Conservation (phyloP, 495 filamentous ascomycete species). For the Usnea hakonensis region DNA sequence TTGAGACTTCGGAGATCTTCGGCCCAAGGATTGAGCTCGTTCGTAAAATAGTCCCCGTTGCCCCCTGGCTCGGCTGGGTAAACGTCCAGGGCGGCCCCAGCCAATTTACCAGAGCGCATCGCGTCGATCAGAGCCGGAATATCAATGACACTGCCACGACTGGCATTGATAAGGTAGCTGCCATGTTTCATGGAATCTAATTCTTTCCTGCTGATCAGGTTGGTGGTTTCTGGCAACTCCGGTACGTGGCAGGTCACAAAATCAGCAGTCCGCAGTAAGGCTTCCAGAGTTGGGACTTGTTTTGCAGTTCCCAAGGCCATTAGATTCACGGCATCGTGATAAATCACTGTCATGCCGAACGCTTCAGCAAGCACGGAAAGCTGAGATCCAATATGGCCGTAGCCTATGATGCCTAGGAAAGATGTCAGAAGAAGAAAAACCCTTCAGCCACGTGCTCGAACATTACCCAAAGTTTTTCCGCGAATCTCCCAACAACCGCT, state of each 20-base stretch:
- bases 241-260: constrained; percentile 94
- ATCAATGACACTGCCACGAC: constrained; percentile 87
- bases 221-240: constrained; percentile 81
- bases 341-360: constrained; percentile 96
- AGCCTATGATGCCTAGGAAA: constrained; percentile 74
- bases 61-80: constrained; percentile 89
- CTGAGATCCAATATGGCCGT: constrained; percentile 96
- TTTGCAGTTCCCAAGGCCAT: constrained; percentile 86
- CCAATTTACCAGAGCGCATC: constrained; percentile 80
- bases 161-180: constrained; percentile 92
- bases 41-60: constrained; percentile 92
- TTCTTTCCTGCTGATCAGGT: constrained; percentile 73
- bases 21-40: constrained; percentile 76
- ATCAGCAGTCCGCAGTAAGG: constrained; percentile 70
- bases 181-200: constrained; percentile 85
- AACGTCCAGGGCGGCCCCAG: constrained; percentile 91
- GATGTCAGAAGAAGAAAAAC: constrained; percentile 4
- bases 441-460: constrained; percentile 5
- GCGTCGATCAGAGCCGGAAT: constrained; percentile 87
- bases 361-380: constrained; percentile 92
- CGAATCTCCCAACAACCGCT: constrained; percentile 95
- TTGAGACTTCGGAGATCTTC: constrained; percentile 75
- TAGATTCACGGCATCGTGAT: constrained; percentile 85
- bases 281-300: constrained; percentile 71
- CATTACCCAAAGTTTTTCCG: constrained; percentile 84